Conservation (phyloP, 2,329 filamentous ascomycete species). For the Botryosphaeria dothidea region DNA sequence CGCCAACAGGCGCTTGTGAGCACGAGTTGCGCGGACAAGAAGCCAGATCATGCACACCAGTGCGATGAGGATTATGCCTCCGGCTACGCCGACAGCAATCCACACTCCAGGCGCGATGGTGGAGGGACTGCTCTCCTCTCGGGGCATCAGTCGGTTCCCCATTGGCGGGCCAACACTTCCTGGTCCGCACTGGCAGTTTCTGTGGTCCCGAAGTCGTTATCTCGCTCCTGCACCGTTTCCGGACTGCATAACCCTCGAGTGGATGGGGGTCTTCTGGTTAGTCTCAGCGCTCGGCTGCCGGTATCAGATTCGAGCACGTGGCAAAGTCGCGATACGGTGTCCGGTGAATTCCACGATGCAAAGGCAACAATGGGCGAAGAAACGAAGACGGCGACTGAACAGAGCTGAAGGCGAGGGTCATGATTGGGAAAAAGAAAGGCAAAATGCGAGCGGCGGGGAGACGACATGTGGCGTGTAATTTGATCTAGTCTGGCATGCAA, state of each 20-base stretch:
- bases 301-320: neutral
- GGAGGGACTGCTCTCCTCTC: neutral
- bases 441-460: constrained; percentile 15
- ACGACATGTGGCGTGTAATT: constrained; percentile 18
- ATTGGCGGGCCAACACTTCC: neutral
- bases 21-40: constrained; percentile 29
- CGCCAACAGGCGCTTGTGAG: constrained; percentile 32
- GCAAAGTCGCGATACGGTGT: neutral
- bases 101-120: constrained; percentile 12
- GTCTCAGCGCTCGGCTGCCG: neutral
- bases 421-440: constrained; percentile 1
- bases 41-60: constrained; percentile 29
- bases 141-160: neutral
- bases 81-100: constrained; percentile 16
- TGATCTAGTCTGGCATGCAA: constrained; percentile 17
- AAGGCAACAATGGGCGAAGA: neutral
- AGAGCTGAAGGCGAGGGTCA: constrained; percentile 6
- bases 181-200: neutral
- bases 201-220: neutral
- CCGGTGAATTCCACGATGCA: neutral
- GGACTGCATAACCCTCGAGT: constrained; percentile 2
- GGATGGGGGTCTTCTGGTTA: neutral
- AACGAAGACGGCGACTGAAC: constrained; percentile 2
- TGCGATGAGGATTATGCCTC: constrained; percentile 30
- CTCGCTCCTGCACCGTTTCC: neutral